A percentile compares a stretch with the other conserved stretches of the same genome.
phyloP scores from a whole-genome alignment of 768 basidiomycete species.

The Coprinopsis marcescibilis region DNA sequence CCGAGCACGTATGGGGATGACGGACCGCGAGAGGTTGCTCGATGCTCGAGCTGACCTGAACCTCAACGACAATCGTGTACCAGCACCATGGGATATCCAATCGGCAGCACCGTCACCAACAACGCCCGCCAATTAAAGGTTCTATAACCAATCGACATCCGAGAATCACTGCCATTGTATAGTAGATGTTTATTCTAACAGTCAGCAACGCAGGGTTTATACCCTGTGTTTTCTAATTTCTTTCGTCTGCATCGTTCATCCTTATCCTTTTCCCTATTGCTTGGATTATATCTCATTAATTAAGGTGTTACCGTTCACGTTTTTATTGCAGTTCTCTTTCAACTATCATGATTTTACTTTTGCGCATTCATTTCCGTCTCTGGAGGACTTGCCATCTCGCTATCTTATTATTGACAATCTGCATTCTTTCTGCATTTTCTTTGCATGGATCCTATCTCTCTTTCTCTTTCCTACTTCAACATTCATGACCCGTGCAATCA shows the following conservation, averaged over 20 bases:
- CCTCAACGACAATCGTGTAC: conserved; percentile 63
- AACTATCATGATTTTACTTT: not conserved
- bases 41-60: conserved; percentile 79
- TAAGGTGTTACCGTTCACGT: too few species aligned
- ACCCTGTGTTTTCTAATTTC: too few species aligned
- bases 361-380: not conserved
- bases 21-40: conserved; percentile 60
- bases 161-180: not conserved
- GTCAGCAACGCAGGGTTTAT: too few species aligned
- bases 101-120: conserved; percentile 22
- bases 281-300: not conserved
- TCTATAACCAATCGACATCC: not conserved
- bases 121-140: conserved; percentile 4
- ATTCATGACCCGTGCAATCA: conserved; percentile 6
- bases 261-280: too few species aligned
- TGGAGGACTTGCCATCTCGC: conserved; percentile 3
- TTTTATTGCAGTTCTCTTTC: not conserved
- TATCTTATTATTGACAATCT: not conserved
- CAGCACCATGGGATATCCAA: conserved; percentile 66
- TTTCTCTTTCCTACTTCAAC: conserved; percentile 10
- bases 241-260: too few species aligned
- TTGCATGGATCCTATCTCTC: too few species aligned
- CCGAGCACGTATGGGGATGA: conserved; percentile 73
- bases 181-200: too few species aligned
- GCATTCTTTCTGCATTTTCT: not conserved